Percentiles rank a stretch among this genome's conserved stretches.
These are phyloP conservation scores for Penicillium roqueforti DNA, from an alignment of 495 filamentous ascomycete genomes.

Conservation along the genomic window DNA sequence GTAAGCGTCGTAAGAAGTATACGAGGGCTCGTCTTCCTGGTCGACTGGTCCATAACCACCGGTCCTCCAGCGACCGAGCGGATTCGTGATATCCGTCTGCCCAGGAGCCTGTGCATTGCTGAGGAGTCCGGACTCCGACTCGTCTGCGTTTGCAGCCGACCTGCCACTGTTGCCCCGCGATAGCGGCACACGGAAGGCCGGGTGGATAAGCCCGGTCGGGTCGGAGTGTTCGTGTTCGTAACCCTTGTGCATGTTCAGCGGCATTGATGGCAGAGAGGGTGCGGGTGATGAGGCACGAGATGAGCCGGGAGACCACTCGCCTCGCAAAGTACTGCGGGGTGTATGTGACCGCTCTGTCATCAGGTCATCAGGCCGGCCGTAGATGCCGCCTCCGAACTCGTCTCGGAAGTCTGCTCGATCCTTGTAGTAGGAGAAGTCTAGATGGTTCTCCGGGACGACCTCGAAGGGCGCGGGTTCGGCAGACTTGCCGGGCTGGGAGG, in stretches of 20 bases:
- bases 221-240: constrained; percentile 28
- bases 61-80: constrained; percentile 45
- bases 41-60: constrained; percentile 47
- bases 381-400: constrained; percentile 78
- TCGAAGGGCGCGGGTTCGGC: constrained; percentile 61
- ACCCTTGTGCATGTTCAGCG: constrained; percentile 28
- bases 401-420: constrained; percentile 82
- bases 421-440: constrained; percentile 92
- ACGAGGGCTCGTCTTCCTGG: constrained; percentile 34
- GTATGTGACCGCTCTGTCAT: constrained; percentile 63
- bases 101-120: constrained; percentile 39
- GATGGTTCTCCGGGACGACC: constrained; percentile 80
- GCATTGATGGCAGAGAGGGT: constrained; percentile 33
- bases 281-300: constrained; percentile 48
- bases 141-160: constrained; percentile 32
- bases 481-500: constrained; percentile 65
- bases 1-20: constrained; percentile 43
- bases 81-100: constrained; percentile 18
- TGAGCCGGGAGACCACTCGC: constrained; percentile 38
- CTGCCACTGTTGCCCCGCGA: constrained; percentile 27
- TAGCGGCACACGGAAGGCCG: constrained; percentile 35
- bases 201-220: constrained; percentile 27
- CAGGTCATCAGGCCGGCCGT: constrained; percentile 61
- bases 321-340: constrained; percentile 50
- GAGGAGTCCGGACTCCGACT: constrained; percentile 45